phyloP scores from a whole-genome alignment of 805 yeast genomes.

The Barnettozyma botsteinii region DNA sequence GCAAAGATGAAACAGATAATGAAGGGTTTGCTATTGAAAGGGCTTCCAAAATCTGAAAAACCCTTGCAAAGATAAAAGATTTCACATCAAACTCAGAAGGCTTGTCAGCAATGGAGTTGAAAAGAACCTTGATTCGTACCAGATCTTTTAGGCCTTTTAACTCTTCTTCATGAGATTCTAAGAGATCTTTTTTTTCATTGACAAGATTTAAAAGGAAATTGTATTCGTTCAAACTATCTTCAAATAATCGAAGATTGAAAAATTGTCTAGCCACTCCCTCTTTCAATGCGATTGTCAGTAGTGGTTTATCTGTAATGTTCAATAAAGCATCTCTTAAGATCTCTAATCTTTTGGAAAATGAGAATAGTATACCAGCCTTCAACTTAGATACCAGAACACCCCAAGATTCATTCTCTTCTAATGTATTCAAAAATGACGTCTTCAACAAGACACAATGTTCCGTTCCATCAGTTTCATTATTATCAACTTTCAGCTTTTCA shows the following conservation, averaged over 20 bases:
- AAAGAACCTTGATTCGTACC: background rate
- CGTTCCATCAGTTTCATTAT: slow-evolving; percentile 28
- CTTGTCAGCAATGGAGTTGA: background rate
- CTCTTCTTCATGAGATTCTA: background rate
- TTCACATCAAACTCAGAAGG: slow-evolving; percentile 12
- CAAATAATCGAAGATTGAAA: slow-evolving; percentile 49
- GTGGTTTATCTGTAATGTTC: background rate
- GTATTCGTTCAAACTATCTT: slow-evolving; percentile 54
- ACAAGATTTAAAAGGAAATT: slow-evolving; percentile 37
- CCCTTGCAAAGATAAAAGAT: slow-evolving; percentile 33
- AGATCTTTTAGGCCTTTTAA: background rate
- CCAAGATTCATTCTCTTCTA: slow-evolving; percentile 48
- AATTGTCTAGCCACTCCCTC: slow-evolving; percentile 48
- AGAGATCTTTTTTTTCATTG: slow-evolving; percentile 14
- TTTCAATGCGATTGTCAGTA: slow-evolving; percentile 31
- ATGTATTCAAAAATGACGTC: slow-evolving; percentile 17
- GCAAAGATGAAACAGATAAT: slow-evolving; percentile 36
- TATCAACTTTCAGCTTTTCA: slow-evolving; percentile 53
- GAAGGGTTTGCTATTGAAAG: slow-evolving; percentile 34
- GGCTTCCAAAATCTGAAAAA: slow-evolving; percentile 31
- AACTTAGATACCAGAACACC: slow-evolving; percentile 37
- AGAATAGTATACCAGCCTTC: slow-evolving; percentile 44
- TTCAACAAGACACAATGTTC: slow-evolving; percentile 33
- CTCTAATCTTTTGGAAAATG: slow-evolving; percentile 45
- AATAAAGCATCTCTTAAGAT: slow-evolving; percentile 5